Conservation (phyloP, 768 basidiomycete species). For the Termitomyces sp. region DNA sequence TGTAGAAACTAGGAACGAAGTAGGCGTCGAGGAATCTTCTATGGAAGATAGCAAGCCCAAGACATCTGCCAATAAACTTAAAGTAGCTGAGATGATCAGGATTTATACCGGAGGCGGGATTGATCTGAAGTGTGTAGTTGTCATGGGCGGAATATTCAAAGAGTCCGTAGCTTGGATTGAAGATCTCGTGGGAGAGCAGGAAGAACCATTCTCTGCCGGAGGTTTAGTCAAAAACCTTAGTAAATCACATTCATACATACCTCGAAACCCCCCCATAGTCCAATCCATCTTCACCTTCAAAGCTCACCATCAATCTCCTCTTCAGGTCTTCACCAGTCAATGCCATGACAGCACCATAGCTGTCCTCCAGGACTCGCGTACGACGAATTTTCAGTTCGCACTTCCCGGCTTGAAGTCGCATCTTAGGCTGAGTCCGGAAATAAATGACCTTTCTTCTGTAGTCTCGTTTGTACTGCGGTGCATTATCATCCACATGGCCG, state of each 20-base stretch:
- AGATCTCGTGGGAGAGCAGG: constrained; percentile 76
- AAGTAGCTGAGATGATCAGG: constrained; percentile 77
- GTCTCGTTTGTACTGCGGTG: constrained; percentile 94
- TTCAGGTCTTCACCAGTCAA: constrained; percentile 67
- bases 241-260: constrained; percentile 25
- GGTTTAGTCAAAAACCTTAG: constrained; percentile 1
- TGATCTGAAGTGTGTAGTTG: constrained; percentile 78
- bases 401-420: constrained; percentile 72
- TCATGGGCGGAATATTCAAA: constrained; percentile 79
- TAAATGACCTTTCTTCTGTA: constrained; percentile 90
- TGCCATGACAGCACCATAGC: constrained; percentile 81
- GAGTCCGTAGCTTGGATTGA: constrained; percentile 77
- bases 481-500: constrained; percentile 75
- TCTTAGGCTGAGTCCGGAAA: constrained; percentile 86
- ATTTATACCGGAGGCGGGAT: constrained; percentile 69
- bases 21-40: constrained; percentile 74
- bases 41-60: constrained; percentile 77
- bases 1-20: constrained; percentile 77
- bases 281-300: constrained; percentile 75
- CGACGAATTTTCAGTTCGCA: constrained; percentile 84
- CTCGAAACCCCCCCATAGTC: constrained; percentile 77
- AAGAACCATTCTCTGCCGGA: constrained; percentile 78
- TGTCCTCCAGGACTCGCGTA: constrained; percentile 79
- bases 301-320: constrained; percentile 65
- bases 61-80: constrained; percentile 71